Conservation (phyloP, 2,329 filamentous ascomycete genomes). For the Hypoxylon sp. region DNA sequence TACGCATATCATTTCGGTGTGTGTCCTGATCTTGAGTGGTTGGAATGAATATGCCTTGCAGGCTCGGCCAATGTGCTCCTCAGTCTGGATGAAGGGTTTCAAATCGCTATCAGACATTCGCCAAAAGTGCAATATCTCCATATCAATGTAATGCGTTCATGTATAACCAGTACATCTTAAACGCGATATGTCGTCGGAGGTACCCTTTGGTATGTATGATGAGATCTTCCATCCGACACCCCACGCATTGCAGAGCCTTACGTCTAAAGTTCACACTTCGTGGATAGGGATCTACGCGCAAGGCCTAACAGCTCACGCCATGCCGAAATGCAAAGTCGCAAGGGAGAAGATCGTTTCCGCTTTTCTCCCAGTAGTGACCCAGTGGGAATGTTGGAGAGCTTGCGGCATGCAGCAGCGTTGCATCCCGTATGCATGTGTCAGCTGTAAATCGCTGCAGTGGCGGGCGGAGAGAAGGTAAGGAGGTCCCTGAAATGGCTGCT, state of each 20-base stretch:
- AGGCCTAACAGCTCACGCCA: constrained; percentile 25
- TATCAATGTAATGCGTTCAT: constrained; percentile 4
- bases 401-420: constrained; percentile 38
- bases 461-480: constrained; percentile 31
- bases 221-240: constrained; percentile 22
- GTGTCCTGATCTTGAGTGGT: not conserved
- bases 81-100: constrained; percentile 1
- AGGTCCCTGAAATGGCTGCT: constrained; percentile 26
- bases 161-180: constrained; percentile 3
- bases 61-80: constrained; percentile 1
- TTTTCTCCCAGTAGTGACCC: constrained; percentile 32
- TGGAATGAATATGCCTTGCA: constrained; percentile 13
- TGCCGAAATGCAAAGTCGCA: constrained; percentile 21
- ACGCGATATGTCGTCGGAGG: constrained; percentile 5
- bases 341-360: constrained; percentile 41
- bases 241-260: constrained; percentile 34
- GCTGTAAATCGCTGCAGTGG: constrained; percentile 35
- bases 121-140: constrained; percentile 1
- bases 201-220: constrained; percentile 13
- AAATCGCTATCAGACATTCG: not conserved
- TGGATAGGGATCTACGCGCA: constrained; percentile 32
- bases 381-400: constrained; percentile 35
- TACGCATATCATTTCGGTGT: constrained; percentile 5
- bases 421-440: constrained; percentile 44
- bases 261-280: constrained; percentile 15